Evolutionary conservation across 257 asterid species (phyloP).

Genomic region (Nicotiana paniculata): DNA sequence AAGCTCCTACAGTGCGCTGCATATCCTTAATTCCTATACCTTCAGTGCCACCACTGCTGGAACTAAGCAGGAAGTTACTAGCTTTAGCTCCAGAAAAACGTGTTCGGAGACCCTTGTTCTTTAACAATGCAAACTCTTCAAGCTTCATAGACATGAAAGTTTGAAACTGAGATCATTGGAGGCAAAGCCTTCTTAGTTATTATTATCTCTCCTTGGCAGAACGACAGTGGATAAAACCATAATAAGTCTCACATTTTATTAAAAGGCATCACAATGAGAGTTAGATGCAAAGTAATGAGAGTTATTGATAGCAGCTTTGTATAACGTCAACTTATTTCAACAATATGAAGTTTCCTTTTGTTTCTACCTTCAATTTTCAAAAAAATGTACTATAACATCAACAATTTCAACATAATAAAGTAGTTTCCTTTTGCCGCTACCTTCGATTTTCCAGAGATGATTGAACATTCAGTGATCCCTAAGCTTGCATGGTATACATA

Average conservation of each 20-base stretch:
- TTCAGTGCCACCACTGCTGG: too few species aligned
- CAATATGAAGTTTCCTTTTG: neutral
- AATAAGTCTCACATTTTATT: too few species aligned
- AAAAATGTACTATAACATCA: neutral
- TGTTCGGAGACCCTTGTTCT: too few species aligned
- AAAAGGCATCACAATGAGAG: neutral
- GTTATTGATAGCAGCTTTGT: neutral
- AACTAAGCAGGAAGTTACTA: too few species aligned
- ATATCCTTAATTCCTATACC: neutral
- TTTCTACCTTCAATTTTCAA: neutral
- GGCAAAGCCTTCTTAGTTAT: too few species aligned
- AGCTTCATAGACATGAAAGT: too few species aligned
- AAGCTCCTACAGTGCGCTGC: neutral
- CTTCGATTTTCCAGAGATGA: neutral
- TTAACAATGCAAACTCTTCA: too few species aligned
- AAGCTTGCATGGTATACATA: conserved; percentile 1
- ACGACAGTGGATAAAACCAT: too few species aligned
- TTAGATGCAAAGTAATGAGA: neutral
- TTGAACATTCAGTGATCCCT: neutral
- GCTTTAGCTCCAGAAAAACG: too few species aligned
- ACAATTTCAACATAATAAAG: neutral
- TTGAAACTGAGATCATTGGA: too few species aligned
- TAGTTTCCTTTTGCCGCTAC: neutral
- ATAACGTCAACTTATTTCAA: neutral
- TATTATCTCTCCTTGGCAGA: too few species aligned